Percentiles rank a stretch among this genome's conserved stretches.
These are phyloP conservation scores for Pythium pectinolyticum DNA, from an alignment of 352 stramenopile genomes.

Conservation along the genomic window DNA sequence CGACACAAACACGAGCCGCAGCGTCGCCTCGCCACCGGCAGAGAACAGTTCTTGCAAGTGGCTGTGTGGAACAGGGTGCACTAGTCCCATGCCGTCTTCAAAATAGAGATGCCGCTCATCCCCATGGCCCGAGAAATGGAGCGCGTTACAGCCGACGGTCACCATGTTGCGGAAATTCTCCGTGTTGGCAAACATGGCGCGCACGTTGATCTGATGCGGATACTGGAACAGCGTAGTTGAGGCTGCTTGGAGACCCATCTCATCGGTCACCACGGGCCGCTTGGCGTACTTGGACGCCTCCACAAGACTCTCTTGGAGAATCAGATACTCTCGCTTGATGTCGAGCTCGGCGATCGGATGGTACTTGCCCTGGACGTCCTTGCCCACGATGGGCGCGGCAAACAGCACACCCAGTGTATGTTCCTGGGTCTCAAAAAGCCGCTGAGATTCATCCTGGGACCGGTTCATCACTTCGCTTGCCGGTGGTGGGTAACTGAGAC, in stretches of 20 bases:
- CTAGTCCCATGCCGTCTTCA: constrained; percentile 89
- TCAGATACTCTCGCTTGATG: constrained; percentile 79
- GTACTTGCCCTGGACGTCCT: constrained; percentile 87
- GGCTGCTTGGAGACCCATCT: constrained; percentile 10
- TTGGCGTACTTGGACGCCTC: constrained; percentile 49
- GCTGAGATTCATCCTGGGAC: constrained; percentile 55
- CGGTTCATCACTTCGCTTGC: constrained; percentile 26
- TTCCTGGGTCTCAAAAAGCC: constrained; percentile 57
- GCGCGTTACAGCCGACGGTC: constrained; percentile 87
- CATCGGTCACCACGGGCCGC: constrained; percentile 5
- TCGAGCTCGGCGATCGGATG: constrained; percentile 89
- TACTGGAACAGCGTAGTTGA: constrained; percentile 53
- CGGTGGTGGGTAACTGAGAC: constrained; percentile 10
- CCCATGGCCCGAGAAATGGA: constrained; percentile 96
- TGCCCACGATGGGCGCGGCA: constrained; percentile 90
- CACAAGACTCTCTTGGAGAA: constrained; percentile 73
- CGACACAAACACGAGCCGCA: constrained; percentile 81
- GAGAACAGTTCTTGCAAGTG: constrained; percentile 72
- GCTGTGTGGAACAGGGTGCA: constrained; percentile 75
- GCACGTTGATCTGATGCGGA: constrained; percentile 87
- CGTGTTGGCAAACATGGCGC: constrained; percentile 93
- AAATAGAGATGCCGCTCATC: constrained; percentile 93
- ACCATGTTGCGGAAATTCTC: constrained; percentile 91
- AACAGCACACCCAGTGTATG: constrained; percentile 94
- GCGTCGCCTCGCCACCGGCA: constrained; percentile 32